Percentiles rank a stretch among this genome's conserved stretches.
Evolutionary conservation across 2,329 filamentous ascomycete species (phyloP).

Genomic region (Coniella lustricola): DNA sequence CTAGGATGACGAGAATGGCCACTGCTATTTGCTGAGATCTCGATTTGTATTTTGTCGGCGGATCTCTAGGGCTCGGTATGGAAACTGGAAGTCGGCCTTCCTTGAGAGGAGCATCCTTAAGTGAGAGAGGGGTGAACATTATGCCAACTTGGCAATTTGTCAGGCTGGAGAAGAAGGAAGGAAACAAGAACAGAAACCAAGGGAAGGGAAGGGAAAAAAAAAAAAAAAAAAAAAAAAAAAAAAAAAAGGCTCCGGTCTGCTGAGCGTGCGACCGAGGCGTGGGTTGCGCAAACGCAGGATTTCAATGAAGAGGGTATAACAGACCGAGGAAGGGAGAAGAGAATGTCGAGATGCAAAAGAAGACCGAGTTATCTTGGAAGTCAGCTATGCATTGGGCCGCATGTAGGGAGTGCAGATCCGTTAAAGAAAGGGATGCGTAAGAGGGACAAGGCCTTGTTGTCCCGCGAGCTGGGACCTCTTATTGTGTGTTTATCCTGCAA

Average conservation of each 20-base stretch:
- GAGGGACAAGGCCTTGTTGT: not conserved
- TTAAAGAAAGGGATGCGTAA: not conserved
- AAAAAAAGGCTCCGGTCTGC: not conserved
- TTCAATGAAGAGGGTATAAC: not conserved
- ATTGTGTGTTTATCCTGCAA: not conserved
- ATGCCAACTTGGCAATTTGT: not conserved
- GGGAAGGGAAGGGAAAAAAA: not conserved
- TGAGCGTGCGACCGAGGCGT: too few species aligned
- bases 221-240: not conserved
- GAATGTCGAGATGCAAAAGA: not conserved
- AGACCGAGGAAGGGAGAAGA: not conserved
- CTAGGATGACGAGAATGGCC: not conserved
- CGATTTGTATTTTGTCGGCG: not conserved
- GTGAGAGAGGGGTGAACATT: not conserved
- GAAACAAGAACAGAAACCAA: not conserved
- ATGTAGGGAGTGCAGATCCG: not conserved
- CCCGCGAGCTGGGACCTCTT: not conserved
- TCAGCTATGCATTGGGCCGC: not conserved
- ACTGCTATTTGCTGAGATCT: not conserved
- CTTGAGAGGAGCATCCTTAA: not conserved
- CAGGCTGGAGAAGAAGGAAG: not conserved
- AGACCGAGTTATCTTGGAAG: too few species aligned
- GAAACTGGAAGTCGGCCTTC: constrained; percentile 1
- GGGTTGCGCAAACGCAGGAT: not conserved
- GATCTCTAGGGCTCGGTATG: not conserved